Percentiles rank a stretch among this genome's conserved stretches.
phyloP scores from a whole-genome alignment of 2,329 filamentous ascomycete species.

The Pseudogymnoascus sp. region DNA sequence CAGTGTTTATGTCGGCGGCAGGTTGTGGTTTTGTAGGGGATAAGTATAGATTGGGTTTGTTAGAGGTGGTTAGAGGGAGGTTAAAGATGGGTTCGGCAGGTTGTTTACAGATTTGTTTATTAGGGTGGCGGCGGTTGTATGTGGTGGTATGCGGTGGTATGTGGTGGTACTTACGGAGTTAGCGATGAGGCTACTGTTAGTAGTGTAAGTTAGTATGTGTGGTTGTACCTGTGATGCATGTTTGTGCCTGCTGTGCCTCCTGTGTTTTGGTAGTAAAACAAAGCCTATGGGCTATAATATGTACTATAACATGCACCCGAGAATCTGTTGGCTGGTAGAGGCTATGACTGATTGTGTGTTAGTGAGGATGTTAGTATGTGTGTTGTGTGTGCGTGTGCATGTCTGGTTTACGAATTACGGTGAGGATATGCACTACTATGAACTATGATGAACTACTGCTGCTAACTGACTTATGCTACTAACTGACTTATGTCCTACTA shows the following conservation, averaged over 20 bases:
- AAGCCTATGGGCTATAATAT: neutral
- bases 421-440: neutral
- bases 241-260: neutral
- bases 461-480: no score
- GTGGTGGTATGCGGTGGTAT: neutral
- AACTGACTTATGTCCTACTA: no score
- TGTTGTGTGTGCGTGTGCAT: no score
- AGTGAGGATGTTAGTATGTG: no score
- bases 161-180: neutral
- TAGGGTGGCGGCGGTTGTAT: neutral
- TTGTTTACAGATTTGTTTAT: constrained; percentile 1
- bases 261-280: neutral
- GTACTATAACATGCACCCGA: neutral
- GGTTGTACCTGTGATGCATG: neutral
- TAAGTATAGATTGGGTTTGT: neutral
- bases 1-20: neutral
- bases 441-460: no score
- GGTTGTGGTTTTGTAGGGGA: neutral
- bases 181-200: neutral
- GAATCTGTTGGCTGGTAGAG: neutral
- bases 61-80: neutral
- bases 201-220: neutral
- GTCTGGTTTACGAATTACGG: neutral
- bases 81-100: neutral
- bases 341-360: neutral